Evolutionary conservation across 495 filamentous ascomycete genomes (phyloP).

Genomic region (Trichoderma reesei): DNA sequence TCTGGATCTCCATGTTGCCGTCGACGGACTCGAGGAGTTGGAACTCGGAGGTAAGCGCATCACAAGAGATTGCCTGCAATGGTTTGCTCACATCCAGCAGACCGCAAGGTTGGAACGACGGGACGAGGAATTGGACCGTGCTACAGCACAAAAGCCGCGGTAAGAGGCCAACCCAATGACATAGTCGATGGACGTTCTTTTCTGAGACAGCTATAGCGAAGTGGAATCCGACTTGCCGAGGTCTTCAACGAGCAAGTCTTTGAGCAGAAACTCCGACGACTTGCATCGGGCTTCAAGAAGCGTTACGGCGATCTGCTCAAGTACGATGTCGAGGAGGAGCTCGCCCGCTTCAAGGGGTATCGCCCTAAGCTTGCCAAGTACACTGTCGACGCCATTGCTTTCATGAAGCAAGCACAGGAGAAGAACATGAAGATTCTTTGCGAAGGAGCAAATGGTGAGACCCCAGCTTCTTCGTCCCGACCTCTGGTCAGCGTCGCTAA

Average conservation of each 20-base stretch:
- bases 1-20: constrained; percentile 71
- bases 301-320: constrained; percentile 62
- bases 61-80: neutral
- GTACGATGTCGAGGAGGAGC: constrained; percentile 76
- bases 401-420: constrained; percentile 46
- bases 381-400: constrained; percentile 57
- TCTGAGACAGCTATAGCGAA: constrained; percentile 27
- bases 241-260: constrained; percentile 60
- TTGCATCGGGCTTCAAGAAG: constrained; percentile 58
- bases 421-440: constrained; percentile 25
- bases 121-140: constrained; percentile 65
- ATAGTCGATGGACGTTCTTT: neutral
- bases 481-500: no score
- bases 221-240: constrained; percentile 65
- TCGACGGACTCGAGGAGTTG: constrained; percentile 74
- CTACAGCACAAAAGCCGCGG: constrained; percentile 70
- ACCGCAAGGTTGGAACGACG: constrained; percentile 46
- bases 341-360: constrained; percentile 54
- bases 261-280: constrained; percentile 57
- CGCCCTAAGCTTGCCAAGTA: constrained; percentile 55
- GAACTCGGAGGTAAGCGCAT: constrained; percentile 47
- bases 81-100: neutral
- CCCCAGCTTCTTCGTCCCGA: no score
- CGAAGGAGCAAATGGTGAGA: no score
- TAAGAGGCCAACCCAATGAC: neutral